Conservation (phyloP, 495 filamentous ascomycete species). For the Hypoxylon subgilvum region DNA sequence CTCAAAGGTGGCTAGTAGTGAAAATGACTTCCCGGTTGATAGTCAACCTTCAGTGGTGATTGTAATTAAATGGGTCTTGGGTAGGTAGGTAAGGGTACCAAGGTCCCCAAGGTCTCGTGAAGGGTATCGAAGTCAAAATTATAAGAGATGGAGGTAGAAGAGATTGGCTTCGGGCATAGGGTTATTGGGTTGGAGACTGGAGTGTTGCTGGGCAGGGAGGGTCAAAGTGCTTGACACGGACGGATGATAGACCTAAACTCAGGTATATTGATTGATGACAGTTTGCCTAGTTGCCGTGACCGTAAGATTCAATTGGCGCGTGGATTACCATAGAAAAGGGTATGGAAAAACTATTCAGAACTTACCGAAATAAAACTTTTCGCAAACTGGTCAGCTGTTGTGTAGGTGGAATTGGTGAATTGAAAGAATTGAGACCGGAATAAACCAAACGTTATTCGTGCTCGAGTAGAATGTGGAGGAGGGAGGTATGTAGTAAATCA, state of each 20-base stretch:
- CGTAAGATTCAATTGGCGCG: constrained; percentile 24
- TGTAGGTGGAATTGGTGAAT: constrained; percentile 1
- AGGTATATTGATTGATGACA: constrained; percentile 30
- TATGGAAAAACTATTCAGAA: constrained; percentile 19
- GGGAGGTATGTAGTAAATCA: neutral
- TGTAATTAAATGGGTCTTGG: neutral
- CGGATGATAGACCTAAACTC: too few species aligned
- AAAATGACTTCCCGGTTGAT: neutral
- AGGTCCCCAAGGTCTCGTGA: too few species aligned
- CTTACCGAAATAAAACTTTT: constrained; percentile 32
- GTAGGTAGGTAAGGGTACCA: too few species aligned
- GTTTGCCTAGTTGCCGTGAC: constrained; percentile 30
- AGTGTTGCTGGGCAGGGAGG: constrained; percentile 3
- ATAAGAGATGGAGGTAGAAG: constrained; percentile 8
- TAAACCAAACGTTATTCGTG: neutral
- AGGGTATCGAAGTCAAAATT: constrained; percentile 18
- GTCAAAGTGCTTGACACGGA: constrained; percentile 3
- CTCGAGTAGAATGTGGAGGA: too few species aligned
- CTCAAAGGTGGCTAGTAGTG: neutral
- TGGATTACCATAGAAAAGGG: constrained; percentile 22
- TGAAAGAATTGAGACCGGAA: neutral
- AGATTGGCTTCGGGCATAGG: constrained; percentile 18
- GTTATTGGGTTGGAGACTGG: constrained; percentile 7
- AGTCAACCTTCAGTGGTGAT: neutral
- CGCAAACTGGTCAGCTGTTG: too few species aligned